Base-by-base conservation (phyloP, 768 basidiomycete species). In the Leucosporidium scottii region DNA sequence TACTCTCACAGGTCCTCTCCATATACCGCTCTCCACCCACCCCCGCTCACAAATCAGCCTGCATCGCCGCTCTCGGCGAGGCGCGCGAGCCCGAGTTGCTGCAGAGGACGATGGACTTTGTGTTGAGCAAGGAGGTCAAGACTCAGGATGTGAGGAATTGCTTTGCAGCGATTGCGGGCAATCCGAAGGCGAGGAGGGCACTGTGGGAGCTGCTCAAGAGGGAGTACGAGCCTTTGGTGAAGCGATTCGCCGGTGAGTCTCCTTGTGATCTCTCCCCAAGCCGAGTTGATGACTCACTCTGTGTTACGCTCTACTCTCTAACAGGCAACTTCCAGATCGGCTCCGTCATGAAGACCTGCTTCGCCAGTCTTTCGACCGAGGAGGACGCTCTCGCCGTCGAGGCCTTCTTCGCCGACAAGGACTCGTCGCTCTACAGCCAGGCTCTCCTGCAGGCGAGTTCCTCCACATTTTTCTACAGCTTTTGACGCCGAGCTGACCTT, bases 1-100 rank as follows among this genome's bases (percentile, higher is more conserved):
- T n/a, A 21, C 3, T 13, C 6, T 1, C 8, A 3, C 54, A 82
- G 86, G 73, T 75, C 28, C 69, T 75, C 60, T 81, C 81, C 67
- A 82, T 93, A 44, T 86, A 86, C 75, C 83, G 85, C 73, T 85
- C 87, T 65, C 85, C 88, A 20, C 83, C 84, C 69, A 90, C 89
- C 27, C 88, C 93, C 0, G 84, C 86, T 9, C 82, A 87, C 47
- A 85, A 85, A 73, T 84, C 85, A 30, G 82, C 87, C 50, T 74
- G 70, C 66, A 89, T 90, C 76, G 75, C 78, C 63, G 90, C 86
- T 2, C 81, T 93, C 80, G 84, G 86, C 62, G 79, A 83, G 28
- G 81, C 87, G 2, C 78, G 81, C 74, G 83, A 90, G 67, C 74
- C 79, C 17, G 81, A 76, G 65, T 81, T 92, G 44, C 75, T 88